A percentile compares a stretch with the other conserved stretches of the same genome.
Evolutionary conservation across 208 protist species (phyloP).

Genomic region (Trypanosoma lewisi): DNA sequence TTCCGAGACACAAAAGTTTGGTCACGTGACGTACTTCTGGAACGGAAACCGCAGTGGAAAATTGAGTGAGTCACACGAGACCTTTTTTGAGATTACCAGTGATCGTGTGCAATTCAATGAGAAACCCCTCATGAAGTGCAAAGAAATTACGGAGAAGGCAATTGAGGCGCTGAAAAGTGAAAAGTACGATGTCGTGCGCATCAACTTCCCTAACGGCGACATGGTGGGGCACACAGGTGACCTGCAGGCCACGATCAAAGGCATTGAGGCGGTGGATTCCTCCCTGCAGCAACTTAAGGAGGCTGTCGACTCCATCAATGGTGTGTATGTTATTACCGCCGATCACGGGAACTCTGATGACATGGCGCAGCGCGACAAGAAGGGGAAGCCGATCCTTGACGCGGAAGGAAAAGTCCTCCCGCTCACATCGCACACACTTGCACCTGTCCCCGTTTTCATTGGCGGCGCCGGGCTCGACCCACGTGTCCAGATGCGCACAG

Average conservation of each 20-base stretch:
- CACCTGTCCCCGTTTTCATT: conserved; percentile 92
- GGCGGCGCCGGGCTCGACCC: conserved; percentile 80
- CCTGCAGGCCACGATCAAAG: conserved; percentile 72
- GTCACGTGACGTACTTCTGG: conserved; percentile 97
- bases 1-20: conserved; percentile 97
- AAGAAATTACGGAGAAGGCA: conserved; percentile 88
- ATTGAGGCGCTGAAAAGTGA: conserved; percentile 89
- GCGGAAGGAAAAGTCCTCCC: conserved; percentile 69
- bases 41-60: conserved; percentile 95
- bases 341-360: conserved; percentile 96
- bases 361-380: conserved; percentile 93
- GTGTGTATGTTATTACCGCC: conserved; percentile 90
- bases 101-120: conserved; percentile 93
- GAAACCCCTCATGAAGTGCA: conserved; percentile 93
- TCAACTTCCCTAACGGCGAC: conserved; percentile 95
- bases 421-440: conserved; percentile 93
- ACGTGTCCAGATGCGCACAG: conserved; percentile 79
- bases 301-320: conserved; percentile 83
- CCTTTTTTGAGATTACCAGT: conserved; percentile 89
- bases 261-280: conserved; percentile 85
- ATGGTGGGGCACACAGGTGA: conserved; percentile 97
- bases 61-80: conserved; percentile 85
- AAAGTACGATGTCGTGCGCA: conserved; percentile 91
- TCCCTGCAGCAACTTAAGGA: conserved; percentile 76
- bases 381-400: conserved; percentile 80